These are phyloP conservation scores for Termitomyces eurrhizus DNA, from an alignment of 768 basidiomycete species.

Conservation along the genomic window DNA sequence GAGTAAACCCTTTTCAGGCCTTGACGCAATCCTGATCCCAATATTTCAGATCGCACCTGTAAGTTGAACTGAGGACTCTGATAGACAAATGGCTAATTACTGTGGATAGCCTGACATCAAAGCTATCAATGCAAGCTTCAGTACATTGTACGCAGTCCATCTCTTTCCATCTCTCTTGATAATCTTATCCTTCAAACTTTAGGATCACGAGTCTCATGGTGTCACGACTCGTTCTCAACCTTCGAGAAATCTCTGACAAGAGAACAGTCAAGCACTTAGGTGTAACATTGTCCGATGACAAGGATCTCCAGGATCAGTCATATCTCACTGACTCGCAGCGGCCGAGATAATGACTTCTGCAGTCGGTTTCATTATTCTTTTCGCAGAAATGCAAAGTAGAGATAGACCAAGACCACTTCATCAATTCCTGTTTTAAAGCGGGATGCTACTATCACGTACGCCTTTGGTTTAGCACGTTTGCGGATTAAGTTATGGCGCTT, in stretches of 20 bases:
- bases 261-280: neutral
- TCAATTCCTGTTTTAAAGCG: neutral
- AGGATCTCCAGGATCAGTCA: neutral
- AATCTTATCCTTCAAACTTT: neutral
- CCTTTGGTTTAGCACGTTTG: neutral
- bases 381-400: neutral
- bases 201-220: constrained; percentile 34
- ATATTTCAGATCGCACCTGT: constrained; percentile 4
- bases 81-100: neutral
- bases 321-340: neutral
- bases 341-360: neutral
- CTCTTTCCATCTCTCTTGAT: neutral
- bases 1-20: neutral
- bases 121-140: constrained; percentile 34
- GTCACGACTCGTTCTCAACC: constrained; percentile 32
- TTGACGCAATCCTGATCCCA: neutral
- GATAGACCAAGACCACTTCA: neutral
- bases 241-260: constrained; percentile 14
- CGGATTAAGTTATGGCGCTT: neutral
- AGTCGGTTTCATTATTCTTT: neutral
- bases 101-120: constrained; percentile 27
- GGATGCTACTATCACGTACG: neutral
- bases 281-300: neutral
- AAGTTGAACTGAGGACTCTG: neutral
- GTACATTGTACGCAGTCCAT: constrained; percentile 24